Conservation (phyloP, 495 filamentous ascomycete genomes). For the Neurospora tetraspora region DNA sequence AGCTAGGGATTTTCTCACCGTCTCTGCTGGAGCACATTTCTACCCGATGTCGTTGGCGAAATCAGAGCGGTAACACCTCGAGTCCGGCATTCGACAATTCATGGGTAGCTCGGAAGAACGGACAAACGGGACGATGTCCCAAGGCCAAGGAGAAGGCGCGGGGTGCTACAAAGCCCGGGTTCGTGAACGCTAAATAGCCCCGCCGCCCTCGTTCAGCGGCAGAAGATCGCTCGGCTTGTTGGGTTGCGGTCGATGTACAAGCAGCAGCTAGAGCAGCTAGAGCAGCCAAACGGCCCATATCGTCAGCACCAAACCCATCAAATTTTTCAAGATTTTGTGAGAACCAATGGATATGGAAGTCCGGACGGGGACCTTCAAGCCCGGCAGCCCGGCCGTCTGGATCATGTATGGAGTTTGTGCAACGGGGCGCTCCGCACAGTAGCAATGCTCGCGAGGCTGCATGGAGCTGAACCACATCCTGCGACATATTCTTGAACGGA, state of each 20-base stretch:
- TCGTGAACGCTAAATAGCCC: not conserved
- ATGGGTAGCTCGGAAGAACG: not conserved
- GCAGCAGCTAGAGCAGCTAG: not conserved
- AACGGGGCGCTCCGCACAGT: not conserved
- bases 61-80: not conserved
- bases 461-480: not conserved
- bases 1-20: not conserved
- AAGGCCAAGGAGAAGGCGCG: not conserved
- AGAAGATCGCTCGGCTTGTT: not conserved
- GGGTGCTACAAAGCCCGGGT: not conserved
- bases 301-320: not conserved
- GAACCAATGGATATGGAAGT: not conserved
- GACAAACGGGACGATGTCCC: not conserved
- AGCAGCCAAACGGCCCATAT: not conserved
- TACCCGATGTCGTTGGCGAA: not conserved
- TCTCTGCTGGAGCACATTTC: not conserved
- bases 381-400: not conserved
- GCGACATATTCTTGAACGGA: not conserved
- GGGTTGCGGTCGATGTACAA: not conserved
- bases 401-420: not conserved
- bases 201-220: not conserved
- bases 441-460: not conserved
- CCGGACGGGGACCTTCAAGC: not conserved
- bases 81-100: not conserved
- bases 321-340: not conserved